Evolutionary conservation across 257 asterid species (phyloP), one percentile per base, ranked within the genome.

Genomic region (Voacanga thouarsii): DNA sequence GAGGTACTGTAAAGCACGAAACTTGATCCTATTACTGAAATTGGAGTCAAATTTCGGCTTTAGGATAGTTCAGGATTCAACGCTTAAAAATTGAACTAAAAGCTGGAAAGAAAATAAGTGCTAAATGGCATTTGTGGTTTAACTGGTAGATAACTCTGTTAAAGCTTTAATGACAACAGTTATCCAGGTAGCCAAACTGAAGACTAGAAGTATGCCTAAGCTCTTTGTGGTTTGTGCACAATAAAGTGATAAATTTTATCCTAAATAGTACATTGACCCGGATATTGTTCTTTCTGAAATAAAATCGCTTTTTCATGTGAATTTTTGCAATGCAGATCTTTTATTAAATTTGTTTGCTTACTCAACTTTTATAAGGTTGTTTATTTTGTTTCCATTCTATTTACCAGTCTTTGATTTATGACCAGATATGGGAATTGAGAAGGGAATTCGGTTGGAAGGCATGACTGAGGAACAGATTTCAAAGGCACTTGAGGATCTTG

Each of bases 401-500:
- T 70, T 23, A 56, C 59, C 60, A 49, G 67, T 24, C 12, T 83
- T 55, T 80, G 23, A n/a, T 59, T 41, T 66, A 3, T 73, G 45
- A 30, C 57, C 77, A 94, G 98, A 86, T 69, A 72, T 87, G 85
- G 98, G 97, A 78, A 87, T 92, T 51, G 98, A 92, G 85, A 89
- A 89, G 81, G 97, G 96, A 68, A 80, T 94, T 73, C 89, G 78
- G 23, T 81, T 94, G 82, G 90, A 92, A 71, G 97, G 97, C 80
- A 83, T 89, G 84, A 88, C 70, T 4, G 97, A 92, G 87, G 89
- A 86, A 71, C 94, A 94, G 79, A 91, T 94, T 66, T 79, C 93
- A 28, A 90, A 88, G 86, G 97, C 94, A 67, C 92, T 94, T 39
- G 92, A 92, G 87, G 94, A 90, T 83, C 92, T 94, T 78, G 86